These are phyloP conservation scores for Capsella rubella DNA, from an alignment of 441 rosid genomes.

Conservation along the genomic window DNA sequence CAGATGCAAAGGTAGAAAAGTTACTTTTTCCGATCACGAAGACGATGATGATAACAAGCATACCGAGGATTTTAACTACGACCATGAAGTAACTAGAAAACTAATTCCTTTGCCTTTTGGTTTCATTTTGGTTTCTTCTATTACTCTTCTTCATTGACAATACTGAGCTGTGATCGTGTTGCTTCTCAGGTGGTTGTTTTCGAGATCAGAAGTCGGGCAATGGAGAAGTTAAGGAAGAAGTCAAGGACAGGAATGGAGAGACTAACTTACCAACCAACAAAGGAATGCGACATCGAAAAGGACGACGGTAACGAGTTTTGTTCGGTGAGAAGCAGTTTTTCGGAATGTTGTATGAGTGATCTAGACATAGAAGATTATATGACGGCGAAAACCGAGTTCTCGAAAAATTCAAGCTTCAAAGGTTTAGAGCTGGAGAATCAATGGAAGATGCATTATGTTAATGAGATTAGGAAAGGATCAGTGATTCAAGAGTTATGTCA, in stretches of 20 bases:
- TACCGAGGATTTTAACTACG: constrained; percentile 47
- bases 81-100: constrained; percentile 60
- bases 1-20: constrained; percentile 51
- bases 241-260: constrained; percentile 52
- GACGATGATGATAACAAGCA: constrained; percentile 51
- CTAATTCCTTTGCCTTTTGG: not conserved
- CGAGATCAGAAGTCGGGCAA: constrained; percentile 63
- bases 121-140: not conserved
- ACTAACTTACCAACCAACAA: constrained; percentile 51
- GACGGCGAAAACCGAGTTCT: constrained; percentile 64
- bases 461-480: constrained; percentile 51
- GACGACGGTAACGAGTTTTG: constrained; percentile 55
- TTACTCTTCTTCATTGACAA: not conserved
- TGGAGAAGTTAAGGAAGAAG: constrained; percentile 73
- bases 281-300: constrained; percentile 46
- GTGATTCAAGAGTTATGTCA: constrained; percentile 71
- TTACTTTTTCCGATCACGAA: constrained; percentile 51
- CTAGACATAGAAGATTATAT: constrained; percentile 60
- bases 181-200: constrained; percentile 65
- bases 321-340: constrained; percentile 71
- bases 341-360: constrained; percentile 63
- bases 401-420: constrained; percentile 66
- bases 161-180: not conserved
- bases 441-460: constrained; percentile 43
- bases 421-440: constrained; percentile 44